Evolutionary conservation across 2,329 filamentous ascomycete genomes (phyloP).

Genomic region (Elsinoe australis): DNA sequence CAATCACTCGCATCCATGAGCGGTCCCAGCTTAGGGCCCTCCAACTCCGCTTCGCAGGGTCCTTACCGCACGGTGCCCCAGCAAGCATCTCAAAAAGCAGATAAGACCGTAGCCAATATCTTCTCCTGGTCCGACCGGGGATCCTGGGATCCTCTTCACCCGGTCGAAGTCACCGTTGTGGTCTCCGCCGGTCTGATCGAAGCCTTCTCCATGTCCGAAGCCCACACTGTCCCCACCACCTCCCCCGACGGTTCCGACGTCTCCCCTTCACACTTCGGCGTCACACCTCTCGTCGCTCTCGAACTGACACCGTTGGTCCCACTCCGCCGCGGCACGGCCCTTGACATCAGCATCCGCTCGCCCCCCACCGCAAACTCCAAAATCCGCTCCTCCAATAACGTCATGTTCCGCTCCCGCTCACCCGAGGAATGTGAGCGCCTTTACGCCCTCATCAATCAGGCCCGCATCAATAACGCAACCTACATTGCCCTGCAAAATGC

Average conservation of each 20-base stretch:
- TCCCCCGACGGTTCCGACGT: constrained; percentile 36
- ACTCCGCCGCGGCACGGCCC: constrained; percentile 78
- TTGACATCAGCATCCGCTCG: constrained; percentile 91
- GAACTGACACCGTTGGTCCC: constrained; percentile 88
- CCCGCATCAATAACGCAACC: constrained; percentile 85
- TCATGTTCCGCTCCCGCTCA: constrained; percentile 80
- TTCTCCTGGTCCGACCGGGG: constrained; percentile 59
- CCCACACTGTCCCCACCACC: constrained; percentile 37
- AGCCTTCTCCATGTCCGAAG: constrained; percentile 50
- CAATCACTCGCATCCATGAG: constrained; percentile 25
- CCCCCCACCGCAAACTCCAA: constrained; percentile 67
- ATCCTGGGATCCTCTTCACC: constrained; percentile 53
- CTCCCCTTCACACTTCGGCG: constrained; percentile 31
- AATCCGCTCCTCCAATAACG: constrained; percentile 62
- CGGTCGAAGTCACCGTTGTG: constrained; percentile 55
- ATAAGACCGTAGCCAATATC: constrained; percentile 51
- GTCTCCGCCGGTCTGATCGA: constrained; percentile 59
- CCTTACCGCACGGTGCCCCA: constrained; percentile 50
- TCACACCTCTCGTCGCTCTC: constrained; percentile 56
- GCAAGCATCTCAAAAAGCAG: constrained; percentile 39
- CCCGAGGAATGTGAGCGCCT: constrained; percentile 71
- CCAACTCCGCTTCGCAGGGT: constrained; percentile 73
- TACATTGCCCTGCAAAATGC: constrained; percentile 73
- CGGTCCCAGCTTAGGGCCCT: constrained; percentile 59
- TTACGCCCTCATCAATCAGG: constrained; percentile 79